Evolutionary conservation across 176 grass and related monocot species (phyloP), one percentile per base, ranked within the genome.

Genomic region (Aegilops tauschii): DNA sequence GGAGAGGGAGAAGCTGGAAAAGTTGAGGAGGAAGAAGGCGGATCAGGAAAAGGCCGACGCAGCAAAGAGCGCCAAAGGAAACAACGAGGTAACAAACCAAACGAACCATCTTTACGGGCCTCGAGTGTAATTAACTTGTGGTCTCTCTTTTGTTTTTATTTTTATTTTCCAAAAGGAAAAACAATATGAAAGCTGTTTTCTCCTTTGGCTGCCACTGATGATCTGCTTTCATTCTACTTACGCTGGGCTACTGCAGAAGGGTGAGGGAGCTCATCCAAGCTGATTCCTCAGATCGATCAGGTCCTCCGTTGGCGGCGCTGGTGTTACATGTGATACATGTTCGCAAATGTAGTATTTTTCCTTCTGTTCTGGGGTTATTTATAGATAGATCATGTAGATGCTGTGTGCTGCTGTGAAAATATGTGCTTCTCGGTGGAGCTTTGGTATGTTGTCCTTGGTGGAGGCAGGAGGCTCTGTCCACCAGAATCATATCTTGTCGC

Each of bases 1-100:
- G 95, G 95, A 98, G 93, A 87, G 95, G 89, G 89, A 98, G 87
- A 92, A 87, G 86, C 69, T 90, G 83, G 93, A 95, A 42, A 98
- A 95, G 61, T n/a, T 93, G 89, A 89, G 81, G 88, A 90, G 87
- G 3, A 47, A 47, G 85, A 88, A 90, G 76, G 56, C 54, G 66
- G 93, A 93, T 77, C 90, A 90, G 68, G 91, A 88, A 50, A 95
- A 89, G 75, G 91, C 87, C 23, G 93, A 98, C 27, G 87, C 80
- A 0, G 91, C 81, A 5, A 88, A 92, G 89, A 90, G 64, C 27
- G 77, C 59, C 17, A 87, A 87, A 77, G 86, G 52, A 3, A 88
- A 82, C 63, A 84, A 47, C 44, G 12, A 82, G 86, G 83, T 67
- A 61, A 16, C 68, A 12, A 32, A 68, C 77, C 0, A 63, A 61